A percentile compares a stretch with the other conserved stretches of the same genome.
Evolutionary conservation across 2,329 filamentous ascomycete genomes (phyloP).

Genomic region (Phialophora chinensis): DNA sequence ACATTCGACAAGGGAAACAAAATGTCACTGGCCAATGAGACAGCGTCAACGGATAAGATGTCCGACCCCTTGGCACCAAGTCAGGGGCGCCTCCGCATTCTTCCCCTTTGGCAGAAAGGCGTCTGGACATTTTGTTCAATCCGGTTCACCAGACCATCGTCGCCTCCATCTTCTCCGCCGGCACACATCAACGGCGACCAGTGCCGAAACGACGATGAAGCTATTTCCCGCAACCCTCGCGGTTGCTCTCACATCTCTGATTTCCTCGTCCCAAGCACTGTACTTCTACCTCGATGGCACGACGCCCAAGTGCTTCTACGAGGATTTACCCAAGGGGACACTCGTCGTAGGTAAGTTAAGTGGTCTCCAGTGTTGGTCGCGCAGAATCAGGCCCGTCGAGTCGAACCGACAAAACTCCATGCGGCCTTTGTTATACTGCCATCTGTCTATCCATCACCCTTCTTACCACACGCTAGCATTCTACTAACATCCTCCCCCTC

Average conservation of each 20-base stretch:
- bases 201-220: constrained; percentile 30
- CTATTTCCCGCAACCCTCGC: constrained; percentile 27
- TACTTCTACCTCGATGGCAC: constrained; percentile 95
- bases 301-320: constrained; percentile 92
- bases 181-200: not conserved
- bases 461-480: not conserved
- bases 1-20: not conserved
- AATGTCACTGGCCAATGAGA: not conserved
- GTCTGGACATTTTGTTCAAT: constrained; percentile 24
- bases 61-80: not conserved
- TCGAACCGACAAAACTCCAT: not conserved
- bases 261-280: constrained; percentile 75
- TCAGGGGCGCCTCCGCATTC: constrained; percentile 1
- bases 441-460: not conserved
- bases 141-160: not conserved
- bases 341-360: constrained; percentile 77
- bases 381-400: not conserved
- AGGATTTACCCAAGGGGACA: constrained; percentile 96
- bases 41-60: not conserved
- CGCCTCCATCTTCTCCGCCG: constrained; percentile 3
- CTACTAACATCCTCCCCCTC: not conserved
- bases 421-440: not conserved
- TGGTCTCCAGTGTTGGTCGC: not conserved
- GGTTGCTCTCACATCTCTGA: constrained; percentile 41
- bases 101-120: not conserved